Base-by-base conservation (phyloP, 441 rosid species). In the Croton laevigatus region DNA sequence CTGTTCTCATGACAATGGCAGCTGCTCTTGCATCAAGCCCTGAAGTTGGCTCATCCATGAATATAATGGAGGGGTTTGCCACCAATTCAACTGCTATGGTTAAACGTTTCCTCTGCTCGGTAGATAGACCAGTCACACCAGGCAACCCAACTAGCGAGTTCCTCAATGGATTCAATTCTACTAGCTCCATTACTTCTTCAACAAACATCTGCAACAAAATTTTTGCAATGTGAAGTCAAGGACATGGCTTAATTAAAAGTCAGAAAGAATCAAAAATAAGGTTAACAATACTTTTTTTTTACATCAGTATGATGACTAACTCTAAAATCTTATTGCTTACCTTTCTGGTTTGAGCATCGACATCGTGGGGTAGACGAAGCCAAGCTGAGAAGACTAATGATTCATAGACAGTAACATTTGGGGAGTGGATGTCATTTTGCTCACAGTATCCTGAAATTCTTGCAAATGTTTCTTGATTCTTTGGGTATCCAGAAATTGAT, bases 371-470 rank as follows among this genome's bases (percentile, higher is more conserved):
- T 9, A 81, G 71, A 54, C 87, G 82, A 32, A 85, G 85, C 89
- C 87, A 85, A 23, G 85, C 89, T 14, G 89, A 83, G 73, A 80
- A 83, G 10, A 85, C 69, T 58, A 85, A 62, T 32, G 87, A 82
- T 69, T 82, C 88, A n/a, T 79, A 77, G 58, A 85, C 82, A 11
- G 86, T 82, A 61, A 85, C 82, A 54, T 81, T 73, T 52, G 84
- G 86, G 32, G 86, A 83, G 70, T 83, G 86, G 48, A 83, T 83
- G 53, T 81, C 84, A 37, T 79, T 85, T 49, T 85, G 88, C 58
- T 85, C 86, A 36, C 86, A 85, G 44, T 81, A 82, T 67, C 86
- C 88, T 0, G 86, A 67, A 52, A 85, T 81, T 71, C 88, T 78
- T 52, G 86, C 86, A 60, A 82, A 82, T 5, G 85, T 82, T 49